Percentiles rank a stretch among this genome's conserved stretches.
phyloP scores from a whole-genome alignment of 2,329 filamentous ascomycete species.

The Phyllosticta citribraziliensis region DNA sequence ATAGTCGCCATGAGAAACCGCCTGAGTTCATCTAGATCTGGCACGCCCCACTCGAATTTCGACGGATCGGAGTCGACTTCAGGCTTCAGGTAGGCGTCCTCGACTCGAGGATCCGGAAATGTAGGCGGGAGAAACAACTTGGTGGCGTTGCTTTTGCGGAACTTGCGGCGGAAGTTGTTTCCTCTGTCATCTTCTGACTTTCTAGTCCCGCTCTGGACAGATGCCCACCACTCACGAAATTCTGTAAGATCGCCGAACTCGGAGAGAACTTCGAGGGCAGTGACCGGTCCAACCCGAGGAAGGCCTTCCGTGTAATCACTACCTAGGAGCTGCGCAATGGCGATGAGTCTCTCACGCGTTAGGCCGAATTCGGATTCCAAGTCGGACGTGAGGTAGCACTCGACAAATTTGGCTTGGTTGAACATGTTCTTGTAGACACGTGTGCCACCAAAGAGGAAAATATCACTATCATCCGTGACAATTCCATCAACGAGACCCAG shows the following conservation, averaged over 20 bases:
- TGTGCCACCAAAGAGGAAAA: constrained; percentile 91
- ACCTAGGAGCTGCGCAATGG: constrained; percentile 81
- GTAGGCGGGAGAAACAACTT: constrained; percentile 76
- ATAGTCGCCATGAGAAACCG: constrained; percentile 84
- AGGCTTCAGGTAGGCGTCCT: constrained; percentile 73
- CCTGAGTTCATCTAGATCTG: constrained; percentile 77
- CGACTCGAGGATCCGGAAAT: constrained; percentile 72
- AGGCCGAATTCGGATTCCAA: constrained; percentile 84
- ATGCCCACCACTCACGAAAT: constrained; percentile 82
- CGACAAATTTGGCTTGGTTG: constrained; percentile 94
- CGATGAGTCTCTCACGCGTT: constrained; percentile 76
- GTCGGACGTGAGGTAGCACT: constrained; percentile 81
- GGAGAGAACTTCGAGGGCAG: constrained; percentile 83
- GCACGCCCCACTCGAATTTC: constrained; percentile 88
- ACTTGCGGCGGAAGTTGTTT: constrained; percentile 70
- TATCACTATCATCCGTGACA: constrained; percentile 94
- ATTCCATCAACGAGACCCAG: constrained; percentile 92
- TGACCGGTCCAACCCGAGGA: constrained; percentile 84
- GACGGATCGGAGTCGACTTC: constrained; percentile 74
- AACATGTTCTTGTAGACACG: constrained; percentile 99
- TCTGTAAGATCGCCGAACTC: constrained; percentile 70
- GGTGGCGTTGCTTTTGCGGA: constrained; percentile 65
- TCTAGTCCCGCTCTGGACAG: constrained; percentile 59
- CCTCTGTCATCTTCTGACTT: constrained; percentile 46
- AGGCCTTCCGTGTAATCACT: constrained; percentile 94